Base-by-base conservation (phyloP, 2,329 filamentous ascomycete genomes). In the Pseudocercospora ulei region DNA sequence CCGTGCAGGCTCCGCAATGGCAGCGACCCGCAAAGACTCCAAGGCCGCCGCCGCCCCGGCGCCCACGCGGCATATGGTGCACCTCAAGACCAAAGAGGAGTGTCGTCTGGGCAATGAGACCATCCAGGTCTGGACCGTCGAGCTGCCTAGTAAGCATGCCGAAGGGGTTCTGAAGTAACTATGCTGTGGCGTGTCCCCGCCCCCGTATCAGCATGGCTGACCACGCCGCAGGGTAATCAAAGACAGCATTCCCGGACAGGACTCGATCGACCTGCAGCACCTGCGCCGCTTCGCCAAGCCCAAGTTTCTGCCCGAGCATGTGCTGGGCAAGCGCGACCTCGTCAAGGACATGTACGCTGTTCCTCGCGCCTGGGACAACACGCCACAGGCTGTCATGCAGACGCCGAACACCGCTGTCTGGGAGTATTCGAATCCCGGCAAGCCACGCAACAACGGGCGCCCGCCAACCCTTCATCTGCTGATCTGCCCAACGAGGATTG, bases 231-330 rank as follows among this genome's bases (percentile, higher is more conserved):
- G 65, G 55, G 56, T 64, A 44, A 60, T 70, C 54, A 66, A 67
- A 55, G 59, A 61, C 39, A 60, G 62, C 25, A 54, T 68, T 28
- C 61, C 63, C 23, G 59, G 62, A 43, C 61, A 65, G 47, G 65
- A 64, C 44, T 52, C 59, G 6, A 54, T 63, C 35, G 63, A 68
- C 51, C 58, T 69, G 33, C 65, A 66, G 42, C 68, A 88, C 63
- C 69, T 88, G 39, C 80, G 82, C 47, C 74, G 82, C 58, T 83
- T 84, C 58, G 80, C 78, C 42, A 85, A 86, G 60, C 56, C 58
- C 14, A 59, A 59, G 48, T 60, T 53, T 48, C 53, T 61, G 5
- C 59, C 59, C 8, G 42, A 41, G 20, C 55, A 58, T 39, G 55
- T 59, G 31, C 44, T 57, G 18, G 55, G 54, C 41, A 44, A 53